Conservation (phyloP, 805 yeast genomes). For the Kodamaea hsintzibuensis region DNA sequence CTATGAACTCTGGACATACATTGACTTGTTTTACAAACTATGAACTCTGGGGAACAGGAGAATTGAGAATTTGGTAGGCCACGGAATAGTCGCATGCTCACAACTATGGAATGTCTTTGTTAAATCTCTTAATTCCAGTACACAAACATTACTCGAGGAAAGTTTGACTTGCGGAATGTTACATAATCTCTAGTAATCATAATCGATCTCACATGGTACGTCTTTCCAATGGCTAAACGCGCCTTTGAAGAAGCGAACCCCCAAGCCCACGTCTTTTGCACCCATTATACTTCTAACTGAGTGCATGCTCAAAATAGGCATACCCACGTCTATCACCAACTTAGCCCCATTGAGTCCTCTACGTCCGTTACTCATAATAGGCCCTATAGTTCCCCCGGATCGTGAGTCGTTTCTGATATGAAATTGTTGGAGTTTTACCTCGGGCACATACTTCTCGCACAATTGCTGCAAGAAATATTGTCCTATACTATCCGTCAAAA, state of each 20-base stretch:
- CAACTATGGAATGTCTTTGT: not conserved
- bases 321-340: slow-evolving; percentile 39
- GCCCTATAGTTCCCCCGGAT: slow-evolving; percentile 47
- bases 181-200: not conserved
- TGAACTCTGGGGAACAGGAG: too few species aligned
- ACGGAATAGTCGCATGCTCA: not conserved
- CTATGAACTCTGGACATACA: not conserved
- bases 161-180: not conserved
- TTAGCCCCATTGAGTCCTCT: slow-evolving; percentile 29
- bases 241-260: slow-evolving; percentile 32
- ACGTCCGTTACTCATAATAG: slow-evolving; percentile 34
- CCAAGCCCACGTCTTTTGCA: slow-evolving; percentile 39
- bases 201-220: slow-evolving; percentile 10
- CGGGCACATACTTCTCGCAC: slow-evolving; percentile 20
- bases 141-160: not conserved
- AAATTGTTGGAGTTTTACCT: slow-evolving; percentile 34
- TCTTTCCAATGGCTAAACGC: slow-evolving; percentile 32
- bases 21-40: too few species aligned
- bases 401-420: slow-evolving; percentile 43
- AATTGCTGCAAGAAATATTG: slow-evolving; percentile 25
- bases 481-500: slow-evolving; percentile 38
- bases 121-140: not conserved
- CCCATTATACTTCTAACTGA: slow-evolving; percentile 41
- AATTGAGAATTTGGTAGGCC: too few species aligned
- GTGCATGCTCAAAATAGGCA: slow-evolving; percentile 46